Evolutionary conservation across 495 filamentous ascomycete species (phyloP).

Genomic region (Aspergillus saccharolyticus): DNA sequence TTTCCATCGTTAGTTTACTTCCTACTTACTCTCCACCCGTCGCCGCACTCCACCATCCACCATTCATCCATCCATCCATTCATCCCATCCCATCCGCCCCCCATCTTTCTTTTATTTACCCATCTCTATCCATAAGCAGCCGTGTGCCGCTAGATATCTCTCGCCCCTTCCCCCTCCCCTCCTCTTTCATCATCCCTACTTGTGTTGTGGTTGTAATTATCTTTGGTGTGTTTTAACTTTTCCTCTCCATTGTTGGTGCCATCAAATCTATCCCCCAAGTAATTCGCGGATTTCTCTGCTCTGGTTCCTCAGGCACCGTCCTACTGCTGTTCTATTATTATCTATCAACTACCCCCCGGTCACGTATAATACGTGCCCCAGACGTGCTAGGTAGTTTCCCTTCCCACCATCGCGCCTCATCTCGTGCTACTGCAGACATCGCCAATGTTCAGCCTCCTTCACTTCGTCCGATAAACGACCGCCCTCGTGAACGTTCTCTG

Average conservation of each 20-base stretch:
- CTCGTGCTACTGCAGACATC: conserved; percentile 3
- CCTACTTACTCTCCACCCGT: conserved; percentile 1
- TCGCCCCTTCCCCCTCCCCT: too few relatives aligned
- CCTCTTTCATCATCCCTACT: neutral
- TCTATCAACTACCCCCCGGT: neutral
- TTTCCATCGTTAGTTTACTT: too few relatives aligned
- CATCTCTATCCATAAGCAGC: conserved; percentile 1
- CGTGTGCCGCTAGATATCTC: neutral
- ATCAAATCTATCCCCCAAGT: neutral
- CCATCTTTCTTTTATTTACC: conserved; percentile 8
- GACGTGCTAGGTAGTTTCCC: neutral
- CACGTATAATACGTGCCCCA: neutral
- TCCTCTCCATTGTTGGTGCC: neutral
- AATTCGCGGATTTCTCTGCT: neutral
- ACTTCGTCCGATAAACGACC: conserved; percentile 9
- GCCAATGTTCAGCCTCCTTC: conserved; percentile 4
- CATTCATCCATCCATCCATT: too few relatives aligned
- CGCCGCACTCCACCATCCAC: neutral
- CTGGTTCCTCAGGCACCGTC: neutral
- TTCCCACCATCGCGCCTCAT: neutral
- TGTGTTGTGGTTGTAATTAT: neutral
- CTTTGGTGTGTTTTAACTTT: neutral
- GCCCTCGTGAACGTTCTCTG: conserved; percentile 10
- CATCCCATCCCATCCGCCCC: neutral
- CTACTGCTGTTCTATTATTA: neutral